Percentiles rank a stretch among this genome's conserved stretches.
Evolutionary conservation across 768 basidiomycete species (phyloP).

Genomic region (Mycena epipterygia): DNA sequence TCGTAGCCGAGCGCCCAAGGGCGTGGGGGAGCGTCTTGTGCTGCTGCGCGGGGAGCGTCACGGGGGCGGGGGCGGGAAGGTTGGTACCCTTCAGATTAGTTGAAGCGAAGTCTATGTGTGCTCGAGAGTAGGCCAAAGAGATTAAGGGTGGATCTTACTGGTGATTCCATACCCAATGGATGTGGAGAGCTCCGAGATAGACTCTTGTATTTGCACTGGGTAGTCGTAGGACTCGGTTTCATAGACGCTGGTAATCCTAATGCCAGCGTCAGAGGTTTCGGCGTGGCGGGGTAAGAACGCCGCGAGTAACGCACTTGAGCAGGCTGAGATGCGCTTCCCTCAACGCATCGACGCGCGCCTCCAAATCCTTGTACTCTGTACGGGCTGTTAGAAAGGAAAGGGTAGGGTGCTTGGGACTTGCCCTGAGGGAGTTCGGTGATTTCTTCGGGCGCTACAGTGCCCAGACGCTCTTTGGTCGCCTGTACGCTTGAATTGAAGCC

Average conservation of each 20-base stretch:
- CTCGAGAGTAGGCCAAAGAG: too few relatives aligned
- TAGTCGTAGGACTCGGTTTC: constrained; percentile 91
- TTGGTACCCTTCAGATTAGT: constrained; percentile 91
- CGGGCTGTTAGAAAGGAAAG: background rate
- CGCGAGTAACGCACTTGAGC: constrained; percentile 73
- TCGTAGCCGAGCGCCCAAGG: constrained; percentile 83
- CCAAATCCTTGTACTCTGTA: constrained; percentile 97
- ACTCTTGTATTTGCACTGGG: constrained; percentile 90
- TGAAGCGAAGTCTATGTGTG: constrained; percentile 91
- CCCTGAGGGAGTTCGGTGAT: constrained; percentile 96
- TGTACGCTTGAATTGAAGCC: constrained; percentile 87
- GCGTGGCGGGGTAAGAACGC: background rate
- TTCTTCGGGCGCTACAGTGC: constrained; percentile 90
- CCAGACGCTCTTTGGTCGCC: constrained; percentile 89
- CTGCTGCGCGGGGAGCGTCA: constrained; percentile 68
- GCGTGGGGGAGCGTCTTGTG: constrained; percentile 99
- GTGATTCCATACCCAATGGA: constrained; percentile 82
- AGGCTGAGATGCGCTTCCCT: constrained; percentile 80
- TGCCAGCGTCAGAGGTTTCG: constrained; percentile 1
- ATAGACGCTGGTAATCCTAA: constrained; percentile 90
- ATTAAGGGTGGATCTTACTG: too few relatives aligned
- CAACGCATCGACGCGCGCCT: constrained; percentile 94
- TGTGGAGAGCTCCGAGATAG: constrained; percentile 77
- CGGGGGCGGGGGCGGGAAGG: constrained; percentile 79
- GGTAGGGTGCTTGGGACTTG: constrained; percentile 43